A percentile compares a stretch with the other conserved stretches of the same genome.
These are phyloP conservation scores for Pythium coloratum DNA, from an alignment of 352 stramenopile species.

Conservation along the genomic window DNA sequence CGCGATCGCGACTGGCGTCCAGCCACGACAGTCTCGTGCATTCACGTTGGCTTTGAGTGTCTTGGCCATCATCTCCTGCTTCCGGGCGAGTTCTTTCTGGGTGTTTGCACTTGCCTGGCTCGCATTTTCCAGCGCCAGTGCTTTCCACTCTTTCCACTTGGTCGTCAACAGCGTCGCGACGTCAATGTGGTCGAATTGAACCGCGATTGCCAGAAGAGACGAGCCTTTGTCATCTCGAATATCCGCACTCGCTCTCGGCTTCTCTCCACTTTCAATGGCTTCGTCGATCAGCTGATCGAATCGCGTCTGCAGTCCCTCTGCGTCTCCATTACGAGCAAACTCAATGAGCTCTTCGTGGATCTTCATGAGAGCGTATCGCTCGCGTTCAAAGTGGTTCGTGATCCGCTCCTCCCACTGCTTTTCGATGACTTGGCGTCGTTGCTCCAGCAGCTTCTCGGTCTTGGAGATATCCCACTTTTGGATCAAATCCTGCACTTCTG, in stretches of 20 bases:
- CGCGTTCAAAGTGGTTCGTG: conserved; percentile 81
- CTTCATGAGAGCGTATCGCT: conserved; percentile 78
- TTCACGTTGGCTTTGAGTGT: conserved; percentile 72
- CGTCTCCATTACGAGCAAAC: conserved; percentile 42
- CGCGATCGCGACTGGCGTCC: conserved; percentile 82
- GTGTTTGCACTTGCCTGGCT: conserved; percentile 24
- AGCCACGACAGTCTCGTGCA: conserved; percentile 78
- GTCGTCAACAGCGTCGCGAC: conserved; percentile 60
- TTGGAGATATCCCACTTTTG: conserved; percentile 67
- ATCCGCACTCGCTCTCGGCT: conserved; percentile 64
- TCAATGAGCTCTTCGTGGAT: conserved; percentile 81
- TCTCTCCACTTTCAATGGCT: conserved; percentile 52
- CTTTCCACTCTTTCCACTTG: conserved; percentile 52
- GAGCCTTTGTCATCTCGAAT: conserved; percentile 79
- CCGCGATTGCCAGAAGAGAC: conserved; percentile 73
- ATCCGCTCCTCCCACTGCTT: conserved; percentile 84
- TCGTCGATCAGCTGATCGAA: conserved; percentile 80
- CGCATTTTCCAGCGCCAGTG: conserved; percentile 16
- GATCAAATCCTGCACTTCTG: conserved; percentile 59
- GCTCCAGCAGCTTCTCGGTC: conserved; percentile 67
- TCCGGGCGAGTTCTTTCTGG: conserved; percentile 31
- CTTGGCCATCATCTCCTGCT: conserved; percentile 40
- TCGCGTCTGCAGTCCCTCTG: conserved; percentile 46
- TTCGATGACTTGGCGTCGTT: conserved; percentile 67
- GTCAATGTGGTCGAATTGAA: conserved; percentile 65